Evolutionary conservation across 2,329 filamentous ascomycete genomes (phyloP).

Genomic region (Drechslerella dactyloides): DNA sequence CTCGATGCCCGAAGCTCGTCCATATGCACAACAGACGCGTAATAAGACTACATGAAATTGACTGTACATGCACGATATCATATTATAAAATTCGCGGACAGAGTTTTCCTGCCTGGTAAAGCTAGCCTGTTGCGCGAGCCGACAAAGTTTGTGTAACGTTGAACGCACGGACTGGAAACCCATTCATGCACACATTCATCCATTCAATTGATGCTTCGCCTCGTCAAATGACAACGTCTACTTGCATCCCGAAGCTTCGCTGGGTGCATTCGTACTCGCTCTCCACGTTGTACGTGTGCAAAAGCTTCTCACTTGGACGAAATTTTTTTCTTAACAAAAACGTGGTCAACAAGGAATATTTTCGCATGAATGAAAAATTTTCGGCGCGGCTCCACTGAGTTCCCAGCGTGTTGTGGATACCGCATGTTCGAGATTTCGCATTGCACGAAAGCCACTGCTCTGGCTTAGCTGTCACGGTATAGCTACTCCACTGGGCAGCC

Average conservation of each 20-base stretch:
- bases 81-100: too few relatives aligned
- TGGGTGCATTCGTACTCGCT: not conserved
- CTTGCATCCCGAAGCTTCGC: not conserved
- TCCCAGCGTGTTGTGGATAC: too few relatives aligned
- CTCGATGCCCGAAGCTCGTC: too few relatives aligned
- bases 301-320: slow-evolving; percentile 8
- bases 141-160: slow-evolving; percentile 8
- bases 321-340: slow-evolving; percentile 26
- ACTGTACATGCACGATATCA: too few relatives aligned
- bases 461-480: not conserved
- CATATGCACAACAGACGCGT: too few relatives aligned
- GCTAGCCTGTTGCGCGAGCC: not conserved
- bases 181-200: not conserved
- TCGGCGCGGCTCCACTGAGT: too few relatives aligned
- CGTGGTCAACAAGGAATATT: slow-evolving; percentile 29
- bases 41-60: too few relatives aligned
- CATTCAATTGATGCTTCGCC: not conserved
- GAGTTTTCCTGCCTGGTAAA: not conserved
- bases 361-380: slow-evolving; percentile 3
- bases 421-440: too few relatives aligned
- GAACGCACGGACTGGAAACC: not conserved
- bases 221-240: slow-evolving; percentile 4
- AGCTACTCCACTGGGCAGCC: not conserved
- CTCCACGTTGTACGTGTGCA: not conserved
- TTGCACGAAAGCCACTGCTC: too few relatives aligned